phyloP scores from a whole-genome alignment of 1,284 basidiomycete species.

The Ceratobasidium sp. region DNA sequence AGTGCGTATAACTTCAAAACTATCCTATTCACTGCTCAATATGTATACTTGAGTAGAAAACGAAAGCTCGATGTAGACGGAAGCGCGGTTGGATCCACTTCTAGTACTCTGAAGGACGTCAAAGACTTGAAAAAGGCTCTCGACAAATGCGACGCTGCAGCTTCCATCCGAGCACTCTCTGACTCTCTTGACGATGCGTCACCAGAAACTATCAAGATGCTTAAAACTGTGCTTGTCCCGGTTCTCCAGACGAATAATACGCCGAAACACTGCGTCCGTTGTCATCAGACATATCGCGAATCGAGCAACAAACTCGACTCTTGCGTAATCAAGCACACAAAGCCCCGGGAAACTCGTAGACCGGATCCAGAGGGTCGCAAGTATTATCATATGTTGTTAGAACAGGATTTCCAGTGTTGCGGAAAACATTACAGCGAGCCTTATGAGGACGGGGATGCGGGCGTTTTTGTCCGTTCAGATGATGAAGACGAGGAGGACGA shows the following conservation, averaged over 20 bases:
- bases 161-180: neutral
- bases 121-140: neutral
- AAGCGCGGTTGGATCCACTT: neutral
- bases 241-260: neutral
- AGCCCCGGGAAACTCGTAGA: neutral
- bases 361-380: neutral
- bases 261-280: neutral
- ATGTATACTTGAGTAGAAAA: neutral
- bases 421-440: neutral
- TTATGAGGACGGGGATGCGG: neutral
- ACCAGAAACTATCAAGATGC: neutral
- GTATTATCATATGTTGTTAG: neutral
- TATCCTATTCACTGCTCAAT: neutral
- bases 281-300: conserved; percentile 3
- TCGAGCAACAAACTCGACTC: neutral
- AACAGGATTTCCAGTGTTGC: neutral
- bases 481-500: neutral
- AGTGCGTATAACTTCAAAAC: neutral
- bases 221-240: neutral
- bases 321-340: neutral
- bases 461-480: neutral
- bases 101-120: neutral
- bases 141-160: neutral
- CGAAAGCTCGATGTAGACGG: neutral
- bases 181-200: neutral